Conservation (phyloP, 768 basidiomycete species). For the Hygrophorus russula region DNA sequence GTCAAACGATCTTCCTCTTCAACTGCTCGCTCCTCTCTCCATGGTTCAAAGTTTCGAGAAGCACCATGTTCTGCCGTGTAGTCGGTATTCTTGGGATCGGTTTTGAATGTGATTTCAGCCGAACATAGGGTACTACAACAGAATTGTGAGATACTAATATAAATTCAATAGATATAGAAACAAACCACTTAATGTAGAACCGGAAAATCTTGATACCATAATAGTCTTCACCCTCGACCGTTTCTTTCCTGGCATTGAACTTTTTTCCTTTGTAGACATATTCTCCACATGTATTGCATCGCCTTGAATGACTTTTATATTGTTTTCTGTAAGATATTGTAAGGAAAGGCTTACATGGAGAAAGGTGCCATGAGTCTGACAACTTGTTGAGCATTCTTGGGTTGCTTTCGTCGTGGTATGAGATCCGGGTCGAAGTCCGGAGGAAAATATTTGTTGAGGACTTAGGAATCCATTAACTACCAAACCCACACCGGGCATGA, state of each 20-base stretch:
- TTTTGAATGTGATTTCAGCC: constrained; percentile 99
- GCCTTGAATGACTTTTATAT: constrained; percentile 34
- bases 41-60: constrained; percentile 95
- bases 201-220: constrained; percentile 96
- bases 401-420: constrained; percentile 82
- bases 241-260: constrained; percentile 98
- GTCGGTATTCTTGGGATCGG: constrained; percentile 96
- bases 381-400: constrained; percentile 93
- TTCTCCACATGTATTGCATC: constrained; percentile 93
- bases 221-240: constrained; percentile 94
- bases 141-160: constrained; percentile 10
- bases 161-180: background rate
- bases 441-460: constrained; percentile 92
- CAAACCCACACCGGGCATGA: background rate
- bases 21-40: constrained; percentile 72
- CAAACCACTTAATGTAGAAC: constrained; percentile 85
- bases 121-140: constrained; percentile 76
- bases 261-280: constrained; percentile 99
- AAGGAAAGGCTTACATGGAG: constrained; percentile 60
- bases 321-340: background rate
- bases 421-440: constrained; percentile 98
- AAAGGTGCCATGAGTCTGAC: constrained; percentile 99
- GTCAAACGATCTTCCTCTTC: constrained; percentile 81
- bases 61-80: constrained; percentile 93
- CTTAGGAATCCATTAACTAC: constrained; percentile 24